Evolutionary conservation across 2,329 filamentous ascomycete species (phyloP).

Genomic region (Pyrenochaeta sp.): DNA sequence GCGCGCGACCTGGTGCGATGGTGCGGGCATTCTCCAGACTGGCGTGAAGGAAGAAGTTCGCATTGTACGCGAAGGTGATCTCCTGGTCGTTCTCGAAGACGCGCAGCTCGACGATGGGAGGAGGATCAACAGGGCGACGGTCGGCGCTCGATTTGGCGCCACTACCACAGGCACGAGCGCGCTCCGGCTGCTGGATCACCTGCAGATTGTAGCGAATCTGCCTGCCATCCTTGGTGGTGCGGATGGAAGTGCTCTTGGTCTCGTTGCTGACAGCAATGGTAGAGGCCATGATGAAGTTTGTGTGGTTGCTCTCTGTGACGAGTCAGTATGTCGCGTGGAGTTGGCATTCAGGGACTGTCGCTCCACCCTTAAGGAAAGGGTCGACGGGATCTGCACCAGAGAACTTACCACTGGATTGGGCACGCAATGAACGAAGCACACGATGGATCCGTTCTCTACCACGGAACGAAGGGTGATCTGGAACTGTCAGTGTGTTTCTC

Average conservation of each 20-base stretch:
- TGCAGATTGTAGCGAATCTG: slow-evolving; percentile 81
- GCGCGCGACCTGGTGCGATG: slow-evolving; percentile 80
- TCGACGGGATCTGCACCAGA: slow-evolving; percentile 6
- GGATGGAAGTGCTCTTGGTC: slow-evolving; percentile 60
- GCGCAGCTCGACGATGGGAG: slow-evolving; percentile 89
- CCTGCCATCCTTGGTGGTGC: slow-evolving; percentile 77
- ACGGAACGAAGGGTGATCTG: slow-evolving; percentile 22
- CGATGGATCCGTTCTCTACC: slow-evolving; percentile 12
- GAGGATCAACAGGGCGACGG: slow-evolving; percentile 90
- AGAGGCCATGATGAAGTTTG: slow-evolving; percentile 32
- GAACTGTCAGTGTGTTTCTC: slow-evolving; percentile 14
- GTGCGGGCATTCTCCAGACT: slow-evolving; percentile 86
- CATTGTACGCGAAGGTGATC: slow-evolving; percentile 88
- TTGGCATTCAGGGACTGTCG: slow-evolving; percentile 9
- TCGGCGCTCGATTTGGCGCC: slow-evolving; percentile 86
- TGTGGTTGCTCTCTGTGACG: slow-evolving; percentile 10
- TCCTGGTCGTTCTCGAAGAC: slow-evolving; percentile 77
- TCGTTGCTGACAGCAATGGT: slow-evolving; percentile 65
- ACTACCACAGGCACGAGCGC: slow-evolving; percentile 92
- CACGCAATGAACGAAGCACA: neutral
- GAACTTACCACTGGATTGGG: slow-evolving; percentile 1
- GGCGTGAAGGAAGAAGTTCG: slow-evolving; percentile 94
- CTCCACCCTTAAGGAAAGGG: slow-evolving; percentile 21
- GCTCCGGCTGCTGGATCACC: slow-evolving; percentile 93
- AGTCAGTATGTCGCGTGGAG: slow-evolving; percentile 23